Base-by-base conservation (phyloP, 176 grass and related monocot species). In the Otatea glauca region DNA sequence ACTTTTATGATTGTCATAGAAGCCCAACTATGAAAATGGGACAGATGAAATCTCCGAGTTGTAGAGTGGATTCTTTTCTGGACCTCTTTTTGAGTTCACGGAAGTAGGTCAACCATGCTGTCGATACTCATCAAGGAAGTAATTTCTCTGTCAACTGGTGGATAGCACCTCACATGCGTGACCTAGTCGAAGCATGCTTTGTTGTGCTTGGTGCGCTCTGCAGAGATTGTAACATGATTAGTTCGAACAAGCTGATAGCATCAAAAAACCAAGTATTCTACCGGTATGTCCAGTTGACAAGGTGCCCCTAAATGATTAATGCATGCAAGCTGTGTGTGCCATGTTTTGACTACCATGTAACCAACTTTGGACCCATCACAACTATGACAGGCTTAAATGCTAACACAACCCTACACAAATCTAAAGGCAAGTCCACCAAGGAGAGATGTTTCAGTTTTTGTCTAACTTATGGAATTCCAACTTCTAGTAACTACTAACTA, bases 111-210 rank as follows among this genome's bases (percentile, higher is more conserved):
- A 21, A 66, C 29, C 12, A 41, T 39, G 50, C 2, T 54, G 47
- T 64, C 58, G 8, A 38, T 25, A 67, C 5, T 27, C n/a, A 14
- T 62, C 14, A 17, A 64, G 73, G 35, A 59, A 64, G 65, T 18
- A 60, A 38, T 37, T 44, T 7, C 71, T 50, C 34, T 35, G 27
- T 21, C 66, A 37, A 12, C 41, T 61, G 42, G 45, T 43, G 4
- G 27, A 39, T 1, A 65, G 55, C 41, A 24, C 60, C 24, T 92
- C 84, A 92, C 70, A 92, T 78, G 37, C 84, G 91, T 61, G 91
- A 77, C 75, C 75, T 92, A 14, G 84, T 44, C 10, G 70, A 72
- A 89, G 48, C 75, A 80, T 83, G 53, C 44, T 61, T 62, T 3
- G 80, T 23, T 49, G 29, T 20, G 62, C 44, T 79, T 49, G 83